These are phyloP conservation scores for Lentinus brumalis DNA, from an alignment of 768 basidiomycete species.

Conservation along the genomic window DNA sequence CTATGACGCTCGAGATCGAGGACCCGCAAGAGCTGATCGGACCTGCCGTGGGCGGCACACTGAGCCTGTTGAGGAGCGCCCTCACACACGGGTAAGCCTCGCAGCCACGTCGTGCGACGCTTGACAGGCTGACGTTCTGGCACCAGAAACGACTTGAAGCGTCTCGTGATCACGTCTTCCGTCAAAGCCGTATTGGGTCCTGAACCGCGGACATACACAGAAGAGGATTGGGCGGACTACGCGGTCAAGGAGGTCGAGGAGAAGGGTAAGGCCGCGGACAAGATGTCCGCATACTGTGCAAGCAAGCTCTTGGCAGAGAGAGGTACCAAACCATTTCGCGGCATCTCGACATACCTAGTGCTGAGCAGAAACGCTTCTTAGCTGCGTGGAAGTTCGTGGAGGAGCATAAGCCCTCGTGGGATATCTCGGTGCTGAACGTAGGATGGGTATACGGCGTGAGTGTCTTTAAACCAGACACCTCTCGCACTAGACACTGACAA, in stretches of 20 bases:
- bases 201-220: constrained; percentile 40
- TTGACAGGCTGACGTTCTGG: too few relatives aligned
- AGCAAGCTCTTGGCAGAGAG: constrained; percentile 62
- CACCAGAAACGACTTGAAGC: constrained; percentile 44
- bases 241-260: constrained; percentile 46
- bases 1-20: constrained; percentile 47
- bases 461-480: too few relatives aligned
- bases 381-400: constrained; percentile 54
- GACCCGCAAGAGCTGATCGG: constrained; percentile 55
- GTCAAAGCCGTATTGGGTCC: constrained; percentile 42
- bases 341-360: too few relatives aligned
- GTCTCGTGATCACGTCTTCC: constrained; percentile 66
- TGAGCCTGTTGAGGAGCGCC: constrained; percentile 60
- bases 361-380: too few relatives aligned
- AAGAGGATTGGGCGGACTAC: constrained; percentile 63
- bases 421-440: constrained; percentile 49
- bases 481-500: too few relatives aligned
- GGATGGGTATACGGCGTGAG: constrained; percentile 36
- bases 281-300: constrained; percentile 50
- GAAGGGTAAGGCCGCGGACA: constrained; percentile 47
- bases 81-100: constrained; percentile 49
- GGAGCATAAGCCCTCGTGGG: constrained; percentile 33
- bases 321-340: not conserved
- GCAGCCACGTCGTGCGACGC: not conserved
- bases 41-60: constrained; percentile 75